These are phyloP conservation scores for Pelagomonas calceolata DNA, from an alignment of 108 stramenopile species.

Conservation along the genomic window DNA sequence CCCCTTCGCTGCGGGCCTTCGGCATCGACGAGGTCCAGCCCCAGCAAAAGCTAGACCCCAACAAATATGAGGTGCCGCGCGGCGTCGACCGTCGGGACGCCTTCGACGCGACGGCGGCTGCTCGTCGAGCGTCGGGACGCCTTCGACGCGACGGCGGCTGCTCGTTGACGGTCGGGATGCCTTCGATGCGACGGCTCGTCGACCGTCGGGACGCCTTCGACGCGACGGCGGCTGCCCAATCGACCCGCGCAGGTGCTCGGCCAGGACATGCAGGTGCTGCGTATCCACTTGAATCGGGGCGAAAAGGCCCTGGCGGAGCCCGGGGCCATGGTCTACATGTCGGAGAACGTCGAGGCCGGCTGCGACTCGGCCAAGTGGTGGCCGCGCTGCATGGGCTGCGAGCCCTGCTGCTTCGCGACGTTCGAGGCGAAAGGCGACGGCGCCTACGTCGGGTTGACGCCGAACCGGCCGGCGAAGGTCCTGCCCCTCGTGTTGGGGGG, in stretches of 20 bases:
- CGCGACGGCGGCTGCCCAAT: no score
- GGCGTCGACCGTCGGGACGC: no score
- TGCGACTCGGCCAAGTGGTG: conserved; percentile 28
- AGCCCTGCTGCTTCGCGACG: conserved; percentile 39
- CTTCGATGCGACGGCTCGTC: no score
- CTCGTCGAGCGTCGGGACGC: no score
- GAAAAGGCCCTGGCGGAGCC: conserved; percentile 29
- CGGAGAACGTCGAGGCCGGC: conserved; percentile 11
- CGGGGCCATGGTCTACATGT: conserved; percentile 50
- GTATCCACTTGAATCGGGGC: neutral
- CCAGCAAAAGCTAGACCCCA: no score
- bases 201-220: no score
- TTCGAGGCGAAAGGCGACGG: conserved; percentile 19
- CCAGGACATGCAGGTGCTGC: neutral
- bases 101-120: no score
- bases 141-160: no score
- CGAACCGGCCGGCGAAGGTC: conserved; percentile 48
- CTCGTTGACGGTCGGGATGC: no score
- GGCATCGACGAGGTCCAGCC: no score
- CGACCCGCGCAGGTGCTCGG: neutral
- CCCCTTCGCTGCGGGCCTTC: no score
- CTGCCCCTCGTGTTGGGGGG: conserved; percentile 36
- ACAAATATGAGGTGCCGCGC: no score
- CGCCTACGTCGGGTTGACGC: conserved; percentile 40
- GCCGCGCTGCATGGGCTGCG: conserved; percentile 31